Evolutionary conservation across 495 filamentous ascomycete species (phyloP).

Genomic region (Articulospora tetracladia): DNA sequence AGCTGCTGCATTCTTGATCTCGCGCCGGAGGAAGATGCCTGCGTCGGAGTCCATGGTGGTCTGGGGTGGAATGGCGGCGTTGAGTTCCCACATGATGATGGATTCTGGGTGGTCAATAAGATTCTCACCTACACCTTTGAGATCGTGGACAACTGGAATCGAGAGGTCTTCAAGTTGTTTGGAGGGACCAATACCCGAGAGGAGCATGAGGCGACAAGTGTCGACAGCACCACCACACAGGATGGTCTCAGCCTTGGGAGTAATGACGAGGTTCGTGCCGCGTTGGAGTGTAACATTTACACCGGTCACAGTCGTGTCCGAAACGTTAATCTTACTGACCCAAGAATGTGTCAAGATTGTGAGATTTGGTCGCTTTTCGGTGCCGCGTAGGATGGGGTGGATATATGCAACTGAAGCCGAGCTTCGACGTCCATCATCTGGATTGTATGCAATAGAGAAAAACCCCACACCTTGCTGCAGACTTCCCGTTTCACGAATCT

Average conservation of each 20-base stretch:
- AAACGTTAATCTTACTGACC: slow-evolving; percentile 72
- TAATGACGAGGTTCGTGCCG: slow-evolving; percentile 54
- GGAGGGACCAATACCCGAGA: slow-evolving; percentile 72
- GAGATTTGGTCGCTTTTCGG: slow-evolving; percentile 72
- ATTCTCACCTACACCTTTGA: slow-evolving; percentile 78
- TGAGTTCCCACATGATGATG: slow-evolving; percentile 70
- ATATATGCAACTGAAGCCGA: slow-evolving; percentile 84
- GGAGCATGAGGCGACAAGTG: slow-evolving; percentile 46
- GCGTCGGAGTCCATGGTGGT: slow-evolving; percentile 86
- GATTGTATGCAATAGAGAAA: slow-evolving; percentile 81
- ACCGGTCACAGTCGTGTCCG: slow-evolving; percentile 56
- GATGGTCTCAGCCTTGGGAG: slow-evolving; percentile 66
- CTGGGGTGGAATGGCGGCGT: slow-evolving; percentile 67
- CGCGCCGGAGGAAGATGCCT: slow-evolving; percentile 76
- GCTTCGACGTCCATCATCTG: slow-evolving; percentile 71
- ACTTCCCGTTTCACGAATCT: slow-evolving; percentile 63
- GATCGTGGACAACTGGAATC: slow-evolving; percentile 67
- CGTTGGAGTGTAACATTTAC: slow-evolving; percentile 64
- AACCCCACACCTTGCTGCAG: slow-evolving; percentile 74
- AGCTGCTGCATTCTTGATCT: slow-evolving; percentile 57
- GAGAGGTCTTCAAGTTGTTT: slow-evolving; percentile 57
- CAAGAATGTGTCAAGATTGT: slow-evolving; percentile 77
- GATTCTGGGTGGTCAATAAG: slow-evolving; percentile 51
- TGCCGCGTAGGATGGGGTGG: slow-evolving; percentile 73
- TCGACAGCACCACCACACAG: slow-evolving; percentile 70